Evolutionary conservation across 768 basidiomycete species (phyloP), one percentile per base, ranked within the genome.

Genomic region (Mycena vitilis): DNA sequence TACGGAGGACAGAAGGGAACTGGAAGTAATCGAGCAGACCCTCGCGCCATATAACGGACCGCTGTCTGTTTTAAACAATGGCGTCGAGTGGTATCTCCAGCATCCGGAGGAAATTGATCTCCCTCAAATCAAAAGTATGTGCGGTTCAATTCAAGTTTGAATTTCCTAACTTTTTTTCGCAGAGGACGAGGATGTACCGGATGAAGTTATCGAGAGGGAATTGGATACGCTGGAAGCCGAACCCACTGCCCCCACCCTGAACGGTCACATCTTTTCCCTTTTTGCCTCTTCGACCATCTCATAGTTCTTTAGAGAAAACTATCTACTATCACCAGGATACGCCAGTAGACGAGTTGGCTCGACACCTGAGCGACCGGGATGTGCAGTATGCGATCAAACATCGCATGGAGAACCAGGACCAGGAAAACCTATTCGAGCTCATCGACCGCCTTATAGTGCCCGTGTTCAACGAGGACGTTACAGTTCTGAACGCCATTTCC

Each of bases 41-140:
- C 63, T 72, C 38, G 71, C 71, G 3, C 62, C 60, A 12, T 72
- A 72, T 22, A 60, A 72, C 13, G 71, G 71, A 51, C 71, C 71
- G n/a, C 64, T 72, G 18, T 63, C 71, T 5, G 20, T 12, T 23
- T 34, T 72, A 25, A 72, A 72, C 47, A 52, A 56, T 25, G 49
- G 22, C 5, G 52, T 72, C 44, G 64, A 72, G 23, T 69, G 67
- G 66, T 72, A 63, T 53, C 15, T 72, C 25, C 23, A 66, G 10
- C 45, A 72, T 23, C 67, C 63, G 4, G 48, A 57, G 0, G 23
- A 47, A 38, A 65, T 71, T 30, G 54, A 56, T 2, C 30, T 56
- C 5, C 30, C 30, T 37, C 20, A 18, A 3, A 48, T 49, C 10
- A 11, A 47, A 42, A 36, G 52, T 60, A 9, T 37, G 59, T 65